Evolutionary conservation across 441 rosid species (phyloP).

Genomic region (Codiaeum variegatum): DNA sequence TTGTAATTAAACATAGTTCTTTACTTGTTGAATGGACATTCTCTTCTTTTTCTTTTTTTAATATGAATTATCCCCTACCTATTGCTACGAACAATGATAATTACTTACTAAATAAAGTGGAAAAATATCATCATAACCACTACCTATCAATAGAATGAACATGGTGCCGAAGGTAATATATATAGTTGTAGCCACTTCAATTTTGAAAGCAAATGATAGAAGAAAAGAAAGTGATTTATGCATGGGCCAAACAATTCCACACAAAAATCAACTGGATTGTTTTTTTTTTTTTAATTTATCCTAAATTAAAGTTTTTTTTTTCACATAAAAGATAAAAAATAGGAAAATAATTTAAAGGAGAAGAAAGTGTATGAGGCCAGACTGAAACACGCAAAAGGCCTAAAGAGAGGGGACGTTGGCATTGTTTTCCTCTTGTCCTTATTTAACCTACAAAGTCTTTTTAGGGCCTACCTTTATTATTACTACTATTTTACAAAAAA

Average conservation of each 20-base stretch:
- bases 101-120: not conserved
- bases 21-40: too few species aligned
- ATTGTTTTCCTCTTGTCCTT: not conserved
- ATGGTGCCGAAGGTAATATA: not conserved
- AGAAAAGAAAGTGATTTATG: not conserved
- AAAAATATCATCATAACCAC: not conserved
- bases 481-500: constrained; percentile 1
- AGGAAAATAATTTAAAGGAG: not conserved
- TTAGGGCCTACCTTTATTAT: not conserved
- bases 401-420: not conserved
- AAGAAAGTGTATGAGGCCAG: not conserved
- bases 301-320: not conserved
- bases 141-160: not conserved
- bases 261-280: not conserved
- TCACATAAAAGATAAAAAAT: not conserved
- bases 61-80: too few species aligned
- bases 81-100: not conserved
- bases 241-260: not conserved
- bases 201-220: not conserved
- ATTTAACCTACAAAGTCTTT: not conserved
- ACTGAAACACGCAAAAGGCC: not conserved
- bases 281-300: not conserved
- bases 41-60: too few species aligned
- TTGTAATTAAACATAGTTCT: too few species aligned
- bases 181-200: not conserved